phyloP scores from a whole-genome alignment of 371 early-diverging fungal genomes.

The Ecytonucleospora hepatopenaei region DNA sequence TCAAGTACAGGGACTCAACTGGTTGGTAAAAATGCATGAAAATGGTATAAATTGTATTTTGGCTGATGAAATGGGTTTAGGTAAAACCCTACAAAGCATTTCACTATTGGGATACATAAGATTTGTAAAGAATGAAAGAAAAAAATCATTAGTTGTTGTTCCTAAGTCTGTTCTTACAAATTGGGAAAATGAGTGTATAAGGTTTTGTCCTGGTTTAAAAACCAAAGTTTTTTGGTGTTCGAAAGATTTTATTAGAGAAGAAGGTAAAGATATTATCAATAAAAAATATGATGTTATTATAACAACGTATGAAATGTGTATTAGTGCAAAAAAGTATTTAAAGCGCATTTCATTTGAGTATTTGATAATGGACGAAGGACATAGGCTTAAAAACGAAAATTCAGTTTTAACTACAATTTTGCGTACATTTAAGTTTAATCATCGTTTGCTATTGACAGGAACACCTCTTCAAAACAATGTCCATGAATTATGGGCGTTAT shows the following conservation, averaged over 20 bases:
- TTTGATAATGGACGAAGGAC: conserved; percentile 93
- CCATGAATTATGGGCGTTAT: conserved; percentile 88
- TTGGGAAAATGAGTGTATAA: conserved; percentile 79
- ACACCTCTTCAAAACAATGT: conserved; percentile 96
- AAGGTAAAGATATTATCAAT: conserved; percentile 62
- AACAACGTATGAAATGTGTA: conserved; percentile 90
- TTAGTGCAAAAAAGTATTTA: conserved; percentile 70
- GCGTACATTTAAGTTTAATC: conserved; percentile 67
- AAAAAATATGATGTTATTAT: conserved; percentile 76
- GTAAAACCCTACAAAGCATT: conserved; percentile 87
- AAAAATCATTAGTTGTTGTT: conserved; percentile 71
- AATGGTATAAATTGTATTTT: conserved; percentile 89
- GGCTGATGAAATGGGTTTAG: conserved; percentile 90
- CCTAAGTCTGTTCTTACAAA: conserved; percentile 90
- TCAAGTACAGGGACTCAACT: conserved; percentile 90
- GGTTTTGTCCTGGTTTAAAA: conserved; percentile 77
- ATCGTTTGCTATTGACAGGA: conserved; percentile 85
- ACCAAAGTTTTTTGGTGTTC: conserved; percentile 77
- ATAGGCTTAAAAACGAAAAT: conserved; percentile 95
- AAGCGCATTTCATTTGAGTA: conserved; percentile 76
- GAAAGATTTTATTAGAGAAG: conserved; percentile 64
- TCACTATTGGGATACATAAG: conserved; percentile 59
- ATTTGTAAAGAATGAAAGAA: conserved; percentile 38
- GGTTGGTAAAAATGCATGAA: conserved; percentile 85
- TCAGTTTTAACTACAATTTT: conserved; percentile 79